Evolutionary conservation across 805 yeast genomes (phyloP), one percentile per base, ranked within the genome.

Genomic region (Spathaspora boniae): DNA sequence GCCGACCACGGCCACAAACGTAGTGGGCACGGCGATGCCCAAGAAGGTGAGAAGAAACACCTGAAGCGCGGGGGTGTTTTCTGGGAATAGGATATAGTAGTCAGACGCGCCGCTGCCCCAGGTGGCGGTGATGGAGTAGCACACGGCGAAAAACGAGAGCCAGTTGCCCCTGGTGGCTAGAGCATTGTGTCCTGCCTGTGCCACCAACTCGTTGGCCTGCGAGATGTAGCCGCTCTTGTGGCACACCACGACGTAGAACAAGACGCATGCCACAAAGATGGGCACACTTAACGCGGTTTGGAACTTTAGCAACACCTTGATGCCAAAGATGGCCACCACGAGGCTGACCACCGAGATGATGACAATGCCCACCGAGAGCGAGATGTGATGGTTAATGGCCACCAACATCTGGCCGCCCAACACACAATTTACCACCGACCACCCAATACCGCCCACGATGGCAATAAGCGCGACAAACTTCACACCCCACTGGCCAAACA

Each of bases 391-490:
- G 20, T 50, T 45, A 15, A 62, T 45, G 9, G 58, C 47, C 2
- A 50, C 45, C 22, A 62, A 47, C 3, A 62, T 48, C 34, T 62
- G 56, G n/a, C 67, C 67, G 2, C 67, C 68, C 7, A 62, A 42
- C 4, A 62, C 64, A 40, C 65, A 60, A 36, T 62, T 62, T 7
- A 62, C 65, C 15, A 62, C 60, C 5, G 64, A 56, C 68, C 68
- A 62, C 2, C 68, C 68, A 15, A 57, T 43, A 8, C 60, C 60
- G 11, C 65, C 61, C 20, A 62, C 43, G 9, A 58, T 53, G 36
- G 61, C 51, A 9, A 62, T 44, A 6, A 60, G 16, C 2, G 63
- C 54, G 1, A 60, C 55, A 16, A 59, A 41, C 40, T 54, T 53
- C 7, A 58, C 57, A 3, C 62, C 63, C 65, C 66, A 62, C 30